phyloP scores from a whole-genome alignment of 73 alveolate genomes.

The Blepharisma stoltei region DNA sequence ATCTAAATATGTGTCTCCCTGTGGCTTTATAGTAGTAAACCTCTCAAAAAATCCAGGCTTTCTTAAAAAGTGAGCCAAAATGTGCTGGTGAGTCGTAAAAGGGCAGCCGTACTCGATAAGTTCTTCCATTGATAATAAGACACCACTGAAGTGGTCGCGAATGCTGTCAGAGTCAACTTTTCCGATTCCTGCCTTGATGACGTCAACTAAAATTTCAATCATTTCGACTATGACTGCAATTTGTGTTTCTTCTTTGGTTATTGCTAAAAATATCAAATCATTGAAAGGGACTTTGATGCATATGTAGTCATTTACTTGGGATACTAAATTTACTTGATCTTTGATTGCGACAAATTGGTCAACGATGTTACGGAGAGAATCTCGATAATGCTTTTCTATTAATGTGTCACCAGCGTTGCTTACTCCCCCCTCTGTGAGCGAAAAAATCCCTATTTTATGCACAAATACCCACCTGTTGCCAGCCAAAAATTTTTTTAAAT shows the following conservation, averaged over 20 bases:
- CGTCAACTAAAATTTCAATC: background rate
- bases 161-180: slow-evolving; percentile 20
- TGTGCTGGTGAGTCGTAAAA: slow-evolving; percentile 20
- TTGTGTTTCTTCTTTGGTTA: slow-evolving; percentile 14
- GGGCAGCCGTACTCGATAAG: slow-evolving; percentile 22
- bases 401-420: slow-evolving; percentile 14
- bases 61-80: slow-evolving; percentile 18
- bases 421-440: too few relatives aligned
- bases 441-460: too few relatives aligned
- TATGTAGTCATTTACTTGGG: background rate
- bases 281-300: slow-evolving; percentile 2
- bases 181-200: background rate
- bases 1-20: background rate
- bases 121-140: slow-evolving; percentile 5
- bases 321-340: background rate
- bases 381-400: slow-evolving; percentile 22
- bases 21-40: background rate
- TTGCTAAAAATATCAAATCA: slow-evolving; percentile 23
- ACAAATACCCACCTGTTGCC: too few relatives aligned
- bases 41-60: slow-evolving; percentile 23
- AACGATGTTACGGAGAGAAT: slow-evolving; percentile 1
- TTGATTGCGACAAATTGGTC: slow-evolving; percentile 6
- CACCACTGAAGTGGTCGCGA: slow-evolving; percentile 2
- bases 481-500: too few relatives aligned
- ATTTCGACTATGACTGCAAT: background rate